phyloP scores from a whole-genome alignment of 805 yeast genomes.

The Scheffersomyces stipitis region DNA sequence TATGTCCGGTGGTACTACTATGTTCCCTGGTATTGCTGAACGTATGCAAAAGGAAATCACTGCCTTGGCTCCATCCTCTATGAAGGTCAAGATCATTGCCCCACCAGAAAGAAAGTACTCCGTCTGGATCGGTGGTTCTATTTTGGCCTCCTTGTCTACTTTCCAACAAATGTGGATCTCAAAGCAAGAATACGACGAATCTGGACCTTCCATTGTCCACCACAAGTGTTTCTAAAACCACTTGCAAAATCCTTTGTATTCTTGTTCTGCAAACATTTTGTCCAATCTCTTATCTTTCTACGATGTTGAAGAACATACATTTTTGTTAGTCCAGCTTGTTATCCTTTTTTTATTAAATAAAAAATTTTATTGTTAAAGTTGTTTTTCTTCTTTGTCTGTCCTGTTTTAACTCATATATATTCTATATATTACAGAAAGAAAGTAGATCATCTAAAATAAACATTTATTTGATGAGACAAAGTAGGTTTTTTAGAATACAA shows the following conservation, averaged over 20 bases:
- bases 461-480: too few relatives aligned
- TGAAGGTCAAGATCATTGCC: constrained; percentile 99
- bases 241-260: constrained; percentile 1
- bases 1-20: constrained; percentile 99
- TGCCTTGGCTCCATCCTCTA: constrained; percentile 98
- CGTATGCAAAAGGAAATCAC: constrained; percentile 99
- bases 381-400: background rate
- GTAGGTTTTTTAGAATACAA: too few relatives aligned
- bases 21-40: constrained; percentile 99
- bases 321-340: background rate
- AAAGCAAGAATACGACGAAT: constrained; percentile 99
- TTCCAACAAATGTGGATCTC: constrained; percentile 99
- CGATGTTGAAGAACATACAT: background rate
- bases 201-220: constrained; percentile 99
- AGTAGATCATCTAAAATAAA: too few relatives aligned
- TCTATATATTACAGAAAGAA: background rate
- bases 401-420: too few relatives aligned
- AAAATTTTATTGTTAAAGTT: background rate
- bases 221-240: constrained; percentile 83
- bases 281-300: background rate
- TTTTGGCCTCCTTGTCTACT: constrained; percentile 96
- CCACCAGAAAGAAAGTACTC: constrained; percentile 99
- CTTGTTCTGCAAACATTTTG: background rate
- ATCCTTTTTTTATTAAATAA: too few relatives aligned
- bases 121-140: constrained; percentile 99